Conservation (phyloP, 208 protist species). For the Trypanosoma avium region DNA sequence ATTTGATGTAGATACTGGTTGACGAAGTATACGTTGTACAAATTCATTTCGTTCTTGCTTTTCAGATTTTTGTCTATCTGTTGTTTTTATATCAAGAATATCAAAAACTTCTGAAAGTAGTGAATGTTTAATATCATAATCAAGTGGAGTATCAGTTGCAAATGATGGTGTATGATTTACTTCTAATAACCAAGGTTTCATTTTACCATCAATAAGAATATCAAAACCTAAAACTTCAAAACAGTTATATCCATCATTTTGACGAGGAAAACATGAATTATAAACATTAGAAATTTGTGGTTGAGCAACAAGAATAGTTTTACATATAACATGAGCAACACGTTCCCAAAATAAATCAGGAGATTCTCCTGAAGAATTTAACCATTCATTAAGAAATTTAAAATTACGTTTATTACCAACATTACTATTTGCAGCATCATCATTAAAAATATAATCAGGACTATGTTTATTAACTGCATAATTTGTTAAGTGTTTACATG, state of each 20-base stretch:
- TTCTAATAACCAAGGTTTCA: conserved; percentile 95
- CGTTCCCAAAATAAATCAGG: conserved; percentile 67
- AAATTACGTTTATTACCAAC: conserved; percentile 94
- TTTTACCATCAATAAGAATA: conserved; percentile 92
- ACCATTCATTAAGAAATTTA: conserved; percentile 84
- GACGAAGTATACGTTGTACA: conserved; percentile 71
- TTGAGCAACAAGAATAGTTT: conserved; percentile 93
- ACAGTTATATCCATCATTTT: conserved; percentile 92
- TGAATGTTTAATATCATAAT: conserved; percentile 90
- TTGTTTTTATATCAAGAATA: conserved; percentile 83
- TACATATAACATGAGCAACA: conserved; percentile 84
- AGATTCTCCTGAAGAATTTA: conserved; percentile 58
- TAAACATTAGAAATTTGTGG: conserved; percentile 90
- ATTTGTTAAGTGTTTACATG: conserved; percentile 97
- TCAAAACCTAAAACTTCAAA: conserved; percentile 98
- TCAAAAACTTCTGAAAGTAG: conserved; percentile 87
- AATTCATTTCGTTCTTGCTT: conserved; percentile 77
- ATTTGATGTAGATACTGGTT: conserved; percentile 16
- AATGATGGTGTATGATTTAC: conserved; percentile 97
- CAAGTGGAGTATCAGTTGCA: conserved; percentile 90
- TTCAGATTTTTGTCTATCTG: conserved; percentile 62
- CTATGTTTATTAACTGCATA: conserved; percentile 96
- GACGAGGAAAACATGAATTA: conserved; percentile 88
- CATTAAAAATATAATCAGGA: conserved; percentile 91
- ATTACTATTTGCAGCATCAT: conserved; percentile 61